Evolutionary conservation across 129 eudicot species (phyloP).

Genomic region (Artemisia argyi): DNA sequence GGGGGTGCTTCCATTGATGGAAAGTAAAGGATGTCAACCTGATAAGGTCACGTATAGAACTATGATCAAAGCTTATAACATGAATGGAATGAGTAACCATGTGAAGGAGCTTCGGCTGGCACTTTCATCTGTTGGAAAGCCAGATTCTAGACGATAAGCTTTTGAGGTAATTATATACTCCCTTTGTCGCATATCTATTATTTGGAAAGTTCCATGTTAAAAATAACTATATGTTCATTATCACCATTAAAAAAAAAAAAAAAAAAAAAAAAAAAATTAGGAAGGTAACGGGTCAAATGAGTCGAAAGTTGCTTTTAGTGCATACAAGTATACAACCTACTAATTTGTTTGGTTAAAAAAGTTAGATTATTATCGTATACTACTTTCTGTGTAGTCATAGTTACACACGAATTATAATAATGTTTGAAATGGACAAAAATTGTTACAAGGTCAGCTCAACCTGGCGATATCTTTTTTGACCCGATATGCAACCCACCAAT

Average conservation of each 20-base stretch:
- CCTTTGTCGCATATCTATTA: background rate
- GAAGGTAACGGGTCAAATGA: too few species aligned
- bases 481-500: background rate
- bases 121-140: slow-evolving; percentile 46
- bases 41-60: slow-evolving; percentile 80
- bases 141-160: slow-evolving; percentile 21
- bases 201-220: background rate
- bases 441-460: background rate
- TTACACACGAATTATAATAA: background rate
- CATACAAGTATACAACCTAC: too few species aligned
- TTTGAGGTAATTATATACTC: slow-evolving; percentile 16
- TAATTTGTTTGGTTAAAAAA: too few species aligned
- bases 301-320: too few species aligned
- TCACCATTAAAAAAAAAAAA: background rate
- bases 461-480: background rate
- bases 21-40: slow-evolving; percentile 71
- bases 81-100: slow-evolving; percentile 69
- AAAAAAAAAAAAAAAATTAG: background rate
- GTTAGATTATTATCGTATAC: background rate
- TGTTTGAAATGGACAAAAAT: background rate
- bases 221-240: background rate
- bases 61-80: slow-evolving; percentile 79
- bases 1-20: slow-evolving; percentile 74
- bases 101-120: slow-evolving; percentile 63
- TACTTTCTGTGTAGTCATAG: background rate